Percentiles rank a stretch among this genome's conserved stretches.
These are phyloP conservation scores for Hanseniaspora mollemarum DNA, from an alignment of 805 yeast genomes.

Conservation along the genomic window DNA sequence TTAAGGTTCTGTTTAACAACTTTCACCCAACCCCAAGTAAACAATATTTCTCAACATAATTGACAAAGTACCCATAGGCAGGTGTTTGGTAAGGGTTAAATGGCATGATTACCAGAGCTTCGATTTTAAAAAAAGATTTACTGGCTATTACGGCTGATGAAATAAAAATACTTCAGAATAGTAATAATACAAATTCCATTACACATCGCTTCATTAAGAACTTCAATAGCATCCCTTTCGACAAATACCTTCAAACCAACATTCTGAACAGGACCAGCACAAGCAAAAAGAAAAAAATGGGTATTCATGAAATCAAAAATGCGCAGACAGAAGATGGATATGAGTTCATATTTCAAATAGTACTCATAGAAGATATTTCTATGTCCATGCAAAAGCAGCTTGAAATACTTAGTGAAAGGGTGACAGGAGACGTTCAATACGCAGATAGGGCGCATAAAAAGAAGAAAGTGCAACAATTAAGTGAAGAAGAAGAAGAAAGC, in stretches of 20 bases:
- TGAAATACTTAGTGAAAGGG: slow-evolving; percentile 41
- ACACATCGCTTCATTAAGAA: background rate
- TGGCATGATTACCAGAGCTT: background rate
- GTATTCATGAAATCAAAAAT: background rate
- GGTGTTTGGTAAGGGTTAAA: background rate
- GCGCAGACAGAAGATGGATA: slow-evolving; percentile 21
- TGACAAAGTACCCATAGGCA: no score
- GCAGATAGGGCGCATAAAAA: slow-evolving; percentile 26
- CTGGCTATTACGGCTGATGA: background rate
- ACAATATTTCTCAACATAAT: no score
- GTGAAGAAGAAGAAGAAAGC: slow-evolving; percentile 34
- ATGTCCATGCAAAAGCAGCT: slow-evolving; percentile 41
- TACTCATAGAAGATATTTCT: slow-evolving; percentile 44
- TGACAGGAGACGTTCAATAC: slow-evolving; percentile 53
- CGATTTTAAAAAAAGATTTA: slow-evolving; percentile 2
- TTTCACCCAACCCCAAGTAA: no score
- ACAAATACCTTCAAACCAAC: background rate
- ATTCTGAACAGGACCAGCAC: slow-evolving; percentile 14
- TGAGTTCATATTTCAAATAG: slow-evolving; percentile 40
- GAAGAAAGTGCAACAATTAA: slow-evolving; percentile 39
- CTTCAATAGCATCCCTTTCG: background rate
- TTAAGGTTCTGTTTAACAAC: no score
- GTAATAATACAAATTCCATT: background rate
- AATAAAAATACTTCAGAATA: background rate
- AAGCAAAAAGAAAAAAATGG: slow-evolving; percentile 15